These are phyloP conservation scores for Yamadazyma nakazawae DNA, from an alignment of 805 yeast genomes.

Conservation along the genomic window DNA sequence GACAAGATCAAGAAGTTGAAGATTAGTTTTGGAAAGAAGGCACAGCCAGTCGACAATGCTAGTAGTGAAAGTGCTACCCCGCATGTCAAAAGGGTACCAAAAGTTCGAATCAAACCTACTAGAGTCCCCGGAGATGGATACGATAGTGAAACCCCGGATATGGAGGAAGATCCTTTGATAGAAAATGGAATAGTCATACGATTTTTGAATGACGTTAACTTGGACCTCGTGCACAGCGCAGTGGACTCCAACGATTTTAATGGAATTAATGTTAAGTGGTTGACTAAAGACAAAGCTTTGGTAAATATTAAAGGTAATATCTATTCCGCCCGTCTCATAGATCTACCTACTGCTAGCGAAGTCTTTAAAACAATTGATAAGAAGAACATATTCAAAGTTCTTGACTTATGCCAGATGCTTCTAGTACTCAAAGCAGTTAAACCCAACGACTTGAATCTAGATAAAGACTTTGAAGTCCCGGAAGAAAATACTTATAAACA, in stretches of 20 bases:
- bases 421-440: slow-evolving; percentile 59
- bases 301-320: slow-evolving; percentile 63
- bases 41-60: slow-evolving; percentile 3
- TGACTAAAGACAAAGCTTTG: slow-evolving; percentile 75
- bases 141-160: slow-evolving; percentile 93
- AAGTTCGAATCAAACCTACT: slow-evolving; percentile 52
- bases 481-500: slow-evolving; percentile 30
- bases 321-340: slow-evolving; percentile 83
- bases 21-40: slow-evolving; percentile 13
- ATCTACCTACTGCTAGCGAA: slow-evolving; percentile 85
- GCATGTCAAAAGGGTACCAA: slow-evolving; percentile 30
- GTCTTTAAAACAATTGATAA: slow-evolving; percentile 84
- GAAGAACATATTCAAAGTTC: slow-evolving; percentile 81
- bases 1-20: slow-evolving; percentile 25
- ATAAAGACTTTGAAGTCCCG: slow-evolving; percentile 46
- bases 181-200: slow-evolving; percentile 85
- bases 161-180: slow-evolving; percentile 89
- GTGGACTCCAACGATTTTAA: slow-evolving; percentile 75
- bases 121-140: slow-evolving; percentile 92
- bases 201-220: slow-evolving; percentile 62
- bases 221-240: slow-evolving; percentile 72
- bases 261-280: slow-evolving; percentile 75
- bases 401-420: slow-evolving; percentile 83
- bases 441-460: slow-evolving; percentile 39
- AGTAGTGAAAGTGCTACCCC: slow-evolving; percentile 7